These are phyloP conservation scores for Lagenaria siceraria DNA, from an alignment of 306 rosid genomes.

Conservation along the genomic window DNA sequence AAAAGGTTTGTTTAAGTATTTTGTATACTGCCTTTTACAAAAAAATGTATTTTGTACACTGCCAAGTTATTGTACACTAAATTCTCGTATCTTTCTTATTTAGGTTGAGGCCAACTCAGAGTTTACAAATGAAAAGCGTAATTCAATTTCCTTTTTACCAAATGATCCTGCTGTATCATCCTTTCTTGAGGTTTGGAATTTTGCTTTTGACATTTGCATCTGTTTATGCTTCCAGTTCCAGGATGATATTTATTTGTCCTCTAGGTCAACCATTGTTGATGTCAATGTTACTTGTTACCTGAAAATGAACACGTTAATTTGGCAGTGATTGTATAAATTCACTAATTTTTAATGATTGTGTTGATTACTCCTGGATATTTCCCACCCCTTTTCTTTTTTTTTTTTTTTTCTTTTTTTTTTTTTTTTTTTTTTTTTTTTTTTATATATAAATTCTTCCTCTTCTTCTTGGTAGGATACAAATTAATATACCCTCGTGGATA, in stretches of 20 bases:
- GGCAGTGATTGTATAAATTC: neutral
- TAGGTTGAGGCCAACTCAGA: constrained; percentile 64
- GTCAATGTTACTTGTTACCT: neutral
- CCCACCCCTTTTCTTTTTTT: no score
- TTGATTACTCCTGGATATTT: neutral
- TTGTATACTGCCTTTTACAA: no score
- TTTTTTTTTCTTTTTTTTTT: no score
- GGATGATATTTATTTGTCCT: neutral
- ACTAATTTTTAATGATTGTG: neutral
- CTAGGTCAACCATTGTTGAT: neutral
- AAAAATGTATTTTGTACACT: neutral
- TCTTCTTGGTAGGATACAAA: neutral
- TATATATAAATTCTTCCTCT: neutral
- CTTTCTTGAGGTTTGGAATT: constrained; percentile 61
- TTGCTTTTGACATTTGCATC: neutral
- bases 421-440: no score
- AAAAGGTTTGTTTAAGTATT: neutral
- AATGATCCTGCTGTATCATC: constrained; percentile 47
- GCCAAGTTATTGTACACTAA: neutral
- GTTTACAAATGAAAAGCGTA: constrained; percentile 60
- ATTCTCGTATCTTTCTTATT: constrained; percentile 7
- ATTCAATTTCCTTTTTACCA: constrained; percentile 50
- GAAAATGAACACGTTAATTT: neutral
- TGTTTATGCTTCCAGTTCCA: neutral
- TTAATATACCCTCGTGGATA: neutral